Percentiles rank a stretch among this genome's conserved stretches.
Evolutionary conservation across 768 basidiomycete species (phyloP).

Genomic region (Mycena galopus): DNA sequence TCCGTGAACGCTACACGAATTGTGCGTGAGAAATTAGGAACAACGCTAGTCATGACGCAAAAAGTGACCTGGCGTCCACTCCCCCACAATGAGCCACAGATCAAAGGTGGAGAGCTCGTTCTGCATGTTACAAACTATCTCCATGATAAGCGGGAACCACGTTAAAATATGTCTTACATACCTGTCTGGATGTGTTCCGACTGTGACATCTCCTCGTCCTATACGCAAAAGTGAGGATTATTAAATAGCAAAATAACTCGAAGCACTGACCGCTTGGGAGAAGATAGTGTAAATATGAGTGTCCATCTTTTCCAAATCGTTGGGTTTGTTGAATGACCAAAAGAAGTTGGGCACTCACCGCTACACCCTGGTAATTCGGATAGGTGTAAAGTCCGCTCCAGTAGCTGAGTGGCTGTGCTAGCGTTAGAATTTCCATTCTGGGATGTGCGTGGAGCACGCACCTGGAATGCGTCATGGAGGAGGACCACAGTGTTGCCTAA

Average conservation of each 20-base stretch:
- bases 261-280: conserved; percentile 14
- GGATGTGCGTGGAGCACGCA: neutral
- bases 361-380: conserved; percentile 18
- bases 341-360: too few species aligned
- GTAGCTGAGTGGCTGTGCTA: conserved; percentile 19
- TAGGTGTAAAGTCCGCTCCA: conserved; percentile 24
- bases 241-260: neutral
- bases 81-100: conserved; percentile 53
- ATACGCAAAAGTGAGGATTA: neutral
- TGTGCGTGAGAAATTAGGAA: too few species aligned
- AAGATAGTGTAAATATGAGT: conserved; percentile 34
- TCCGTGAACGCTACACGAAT: conserved; percentile 67
- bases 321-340: too few species aligned
- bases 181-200: conserved; percentile 25
- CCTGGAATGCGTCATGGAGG: conserved; percentile 34
- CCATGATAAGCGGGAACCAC: too few species aligned
- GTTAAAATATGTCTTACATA: too few species aligned
- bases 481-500: conserved; percentile 27
- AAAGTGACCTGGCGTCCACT: conserved; percentile 73
- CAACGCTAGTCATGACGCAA: too few species aligned
- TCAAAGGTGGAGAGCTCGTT: conserved; percentile 13
- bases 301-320: too few species aligned
- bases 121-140: conserved; percentile 17
- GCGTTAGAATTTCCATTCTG: neutral
- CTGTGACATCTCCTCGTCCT: conserved; percentile 26